Conservation (phyloP, 148 eudicot species). For the Camellia lanceoleosa region DNA sequence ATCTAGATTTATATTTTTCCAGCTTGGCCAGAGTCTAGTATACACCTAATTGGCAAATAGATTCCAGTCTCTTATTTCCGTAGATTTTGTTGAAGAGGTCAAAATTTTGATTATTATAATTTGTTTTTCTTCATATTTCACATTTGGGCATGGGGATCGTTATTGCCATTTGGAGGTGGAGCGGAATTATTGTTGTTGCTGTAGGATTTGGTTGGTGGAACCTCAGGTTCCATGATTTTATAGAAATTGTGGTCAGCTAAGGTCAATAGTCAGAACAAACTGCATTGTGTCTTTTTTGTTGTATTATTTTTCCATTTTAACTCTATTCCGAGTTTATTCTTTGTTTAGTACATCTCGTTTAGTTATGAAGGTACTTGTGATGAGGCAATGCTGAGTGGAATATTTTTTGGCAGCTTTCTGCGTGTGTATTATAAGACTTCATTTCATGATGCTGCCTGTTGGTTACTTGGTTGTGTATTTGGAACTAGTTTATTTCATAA, state of each 20-base stretch:
- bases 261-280: background rate
- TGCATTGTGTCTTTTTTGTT: background rate
- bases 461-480: background rate
- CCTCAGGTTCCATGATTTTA: constrained; percentile 11
- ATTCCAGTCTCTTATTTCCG: background rate
- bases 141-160: background rate
- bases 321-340: background rate
- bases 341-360: background rate
- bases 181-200: constrained; percentile 6
- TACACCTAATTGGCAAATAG: background rate
- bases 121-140: background rate
- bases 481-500: background rate
- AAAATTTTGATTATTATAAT: background rate
- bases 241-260: background rate
- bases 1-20: background rate
- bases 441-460: background rate
- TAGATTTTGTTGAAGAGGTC: background rate
- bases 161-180: background rate
- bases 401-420: background rate
- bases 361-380: background rate
- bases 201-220: constrained; percentile 13
- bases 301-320: constrained; percentile 1
- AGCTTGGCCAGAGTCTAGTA: background rate
- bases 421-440: background rate
- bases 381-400: background rate